Base-by-base conservation (phyloP, 2,329 filamentous ascomycete genomes). In the Aspergillus sp. region DNA sequence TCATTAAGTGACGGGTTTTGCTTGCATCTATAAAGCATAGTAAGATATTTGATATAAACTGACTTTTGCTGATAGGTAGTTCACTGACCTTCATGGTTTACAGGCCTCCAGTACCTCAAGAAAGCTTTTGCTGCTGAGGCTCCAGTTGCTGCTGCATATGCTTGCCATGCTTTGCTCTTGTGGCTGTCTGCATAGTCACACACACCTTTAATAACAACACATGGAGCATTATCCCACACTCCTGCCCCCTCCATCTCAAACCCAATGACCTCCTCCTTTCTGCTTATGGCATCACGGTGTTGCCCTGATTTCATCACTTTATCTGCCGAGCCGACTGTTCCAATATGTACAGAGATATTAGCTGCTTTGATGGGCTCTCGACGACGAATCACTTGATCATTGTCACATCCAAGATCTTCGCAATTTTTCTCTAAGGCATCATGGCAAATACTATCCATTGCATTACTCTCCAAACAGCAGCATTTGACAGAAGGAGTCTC, bases 111-210 rank as follows among this genome's bases (percentile, higher is more conserved):
- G 4, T 27, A 27, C 25, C 4, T 3, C 12, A 53, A 37, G 4
- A 50, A 41, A 15, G 48, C 46, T 12, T 47, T 50, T n/a, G 48
- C 44, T 19, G 50, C 50, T 9, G 48, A 43, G 5, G 48, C 51
- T 10, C 48, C 48, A 3, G 46, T 42, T 10, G 37, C 32, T 4
- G 51, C 32, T 7, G 51, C 48, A 23, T 50, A 53, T 7, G 15
- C 17, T 15, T 51, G 48, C 48, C 51, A 53, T 19, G 4, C 4
- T 5, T 53, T 43, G 25, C 49, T 53, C 35, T 50, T 53, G 19
- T 51, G 51, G 4, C 46, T 45, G 39, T 53, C 51, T 1, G 51
- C 41, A 27, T 53, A 53, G 35, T 53, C 43, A 27, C 45, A 45
- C 5, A 53, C 43, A 1, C 48, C 48, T 15, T 46, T 32, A 22